Base-by-base conservation (phyloP, 495 filamentous ascomycete genomes). In the Hyaloscypha bicolor region DNA sequence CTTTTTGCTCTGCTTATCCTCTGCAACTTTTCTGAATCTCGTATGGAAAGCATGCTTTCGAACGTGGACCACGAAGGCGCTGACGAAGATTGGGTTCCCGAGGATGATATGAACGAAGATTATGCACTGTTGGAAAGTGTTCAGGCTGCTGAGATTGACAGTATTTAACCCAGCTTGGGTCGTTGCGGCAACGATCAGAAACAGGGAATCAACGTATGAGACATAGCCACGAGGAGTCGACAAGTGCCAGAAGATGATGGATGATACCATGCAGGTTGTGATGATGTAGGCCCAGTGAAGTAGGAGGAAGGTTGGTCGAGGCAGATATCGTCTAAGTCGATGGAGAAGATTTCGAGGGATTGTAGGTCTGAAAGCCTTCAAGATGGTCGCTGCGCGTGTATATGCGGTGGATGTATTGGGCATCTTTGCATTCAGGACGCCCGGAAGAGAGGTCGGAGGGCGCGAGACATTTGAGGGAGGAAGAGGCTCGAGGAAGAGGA, bases 271-370 rank as follows among this genome's bases (percentile, higher is more conserved):
- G 51, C 82, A 86, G 33, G 87, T 84, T 2, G 77, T 64, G 69
- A 93, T 85, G 75, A 95, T 95, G 76, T 96, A 95, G 63, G 83
- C 77, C 82, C 93, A 90, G 73, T 90, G 86, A 51, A 93, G 72
- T 1, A 86, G 91, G 71, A 93, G 42, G 86, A 76, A 93, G 93
- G 75, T 93, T 91, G 65, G 87, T 76, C 0, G 84, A 80, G 11
- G 87, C 84, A 45, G 58, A 8, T 21, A 5, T 6, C 19, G 19
- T 53, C 51, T 1, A 2, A 53, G 51, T 16, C 51, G 22, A 53
- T 29, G 9, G 51, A 53, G 22, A 6, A 32, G 16, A 25, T 25
- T 32, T 9, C 30, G 53, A 56, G 21, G 22, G 9, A 56, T 29
- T 9, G 11, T 16, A 29, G 53, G 53, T 12, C 6, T 22, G 53